Evolutionary conservation across 805 yeast species (phyloP), one percentile per base, ranked within the genome.

Genomic region (Kurtzmaniella cleridarum): DNA sequence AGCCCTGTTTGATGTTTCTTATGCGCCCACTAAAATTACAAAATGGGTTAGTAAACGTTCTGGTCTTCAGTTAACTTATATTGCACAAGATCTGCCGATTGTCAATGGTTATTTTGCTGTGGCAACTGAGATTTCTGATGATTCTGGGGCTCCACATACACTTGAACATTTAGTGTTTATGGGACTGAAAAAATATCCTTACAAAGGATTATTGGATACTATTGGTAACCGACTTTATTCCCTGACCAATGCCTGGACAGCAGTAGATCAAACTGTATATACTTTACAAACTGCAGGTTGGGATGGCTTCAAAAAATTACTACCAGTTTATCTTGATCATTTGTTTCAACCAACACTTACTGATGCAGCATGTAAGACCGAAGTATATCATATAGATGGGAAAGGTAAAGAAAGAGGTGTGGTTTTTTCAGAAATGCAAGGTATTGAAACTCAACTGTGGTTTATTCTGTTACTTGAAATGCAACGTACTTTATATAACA

Each of bases 341-440:
- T 62, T 93, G 17, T 59, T 89, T 34, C 60, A 79, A 49, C 97
- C 98, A 2, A 86, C 95, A 0, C 64, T 93, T 38, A 83, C 95
- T 1, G 95, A 89, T 54, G 86, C 80, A 38, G 95, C 95, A 0
- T 93, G 95, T 51, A 66, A 82, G 38, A 93, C 98, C 1, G 98
- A 93, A 57, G 98, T 93, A 7, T 87, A 87, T 57, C 98, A 93
- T 57, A 76, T 93, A 34, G 98, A 93, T 57, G 96, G 95, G 2
- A 73, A 78, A 7, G 95, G 85, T 26, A 79, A 83, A 47, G 98
- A 93, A 50, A 88, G 88, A 57, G 98, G 98, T 50, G 98, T 93
- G 24, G 98, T 93, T 3, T 93, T 84, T 57, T 83, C 95, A 38
- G 98, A 93, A 63, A 93, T 93, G 98, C 96, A 87, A 54, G 97